Evolutionary conservation across 2,329 filamentous ascomycete species (phyloP).

Genomic region (Parastagonospora nodorum): DNA sequence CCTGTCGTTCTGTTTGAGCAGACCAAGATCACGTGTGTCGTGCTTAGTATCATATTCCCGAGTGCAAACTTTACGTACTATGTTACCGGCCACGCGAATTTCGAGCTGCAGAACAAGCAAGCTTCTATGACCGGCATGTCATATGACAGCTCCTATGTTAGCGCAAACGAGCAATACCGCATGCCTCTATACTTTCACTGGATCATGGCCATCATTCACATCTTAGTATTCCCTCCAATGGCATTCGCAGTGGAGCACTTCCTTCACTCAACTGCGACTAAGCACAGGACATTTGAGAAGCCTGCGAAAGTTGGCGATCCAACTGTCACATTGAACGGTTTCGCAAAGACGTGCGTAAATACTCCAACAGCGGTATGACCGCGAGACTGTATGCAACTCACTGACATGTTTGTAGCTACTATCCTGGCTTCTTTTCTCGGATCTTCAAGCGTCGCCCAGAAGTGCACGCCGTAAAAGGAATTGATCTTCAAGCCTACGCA

Average conservation of each 20-base stretch:
- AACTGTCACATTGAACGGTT: conserved; percentile 48
- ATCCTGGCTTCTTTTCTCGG: conserved; percentile 16
- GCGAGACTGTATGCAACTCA: background rate
- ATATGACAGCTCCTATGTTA: background rate
- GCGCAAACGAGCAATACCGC: conserved; percentile 8
- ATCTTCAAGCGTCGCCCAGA: conserved; percentile 25
- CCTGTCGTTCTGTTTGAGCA: conserved; percentile 23
- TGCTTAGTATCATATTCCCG: conserved; percentile 28
- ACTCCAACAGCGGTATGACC: too few species aligned
- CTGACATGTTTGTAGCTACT: conserved; percentile 13
- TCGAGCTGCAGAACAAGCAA: conserved; percentile 14
- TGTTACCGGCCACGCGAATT: conserved; percentile 25
- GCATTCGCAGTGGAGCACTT: conserved; percentile 26
- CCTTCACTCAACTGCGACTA: conserved; percentile 26
- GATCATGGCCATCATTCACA: conserved; percentile 27
- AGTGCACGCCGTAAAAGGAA: conserved; percentile 24
- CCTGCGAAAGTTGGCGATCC: conserved; percentile 10
- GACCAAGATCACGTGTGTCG: conserved; percentile 4
- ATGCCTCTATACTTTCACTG: conserved; percentile 26
- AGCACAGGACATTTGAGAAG: conserved; percentile 40
- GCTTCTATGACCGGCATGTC: conserved; percentile 18
- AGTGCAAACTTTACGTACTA: conserved; percentile 33
- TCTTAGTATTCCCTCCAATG: conserved; percentile 25
- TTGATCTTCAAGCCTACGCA: conserved; percentile 23
- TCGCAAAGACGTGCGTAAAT: conserved; percentile 25